Evolutionary conservation across 495 filamentous ascomycete species (phyloP), one percentile per base, ranked within the genome.

Genomic region (Tuber indicum): DNA sequence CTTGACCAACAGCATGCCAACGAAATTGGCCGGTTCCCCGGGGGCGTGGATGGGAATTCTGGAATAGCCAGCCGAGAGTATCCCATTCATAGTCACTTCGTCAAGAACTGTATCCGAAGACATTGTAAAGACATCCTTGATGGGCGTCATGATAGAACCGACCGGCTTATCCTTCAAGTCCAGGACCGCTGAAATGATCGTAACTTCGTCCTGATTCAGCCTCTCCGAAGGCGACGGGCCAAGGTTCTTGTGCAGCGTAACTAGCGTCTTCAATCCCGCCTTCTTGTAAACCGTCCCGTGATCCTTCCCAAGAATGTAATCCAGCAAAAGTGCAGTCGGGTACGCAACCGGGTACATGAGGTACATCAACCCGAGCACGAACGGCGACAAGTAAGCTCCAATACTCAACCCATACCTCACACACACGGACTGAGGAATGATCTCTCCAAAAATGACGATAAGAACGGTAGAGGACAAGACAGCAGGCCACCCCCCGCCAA

Each of bases 371-470:
- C 87, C 85, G 46, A 97, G 87, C 62, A 99, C 96, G 74, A 93
- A 90, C 71, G 93, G 94, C 62, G 94, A 91, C 92, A 97, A 94
- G 87, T 91, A 95, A 52, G 95, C 94, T 52, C 96, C 96, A 82
- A 99, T 98, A n/a, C 92, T 93, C 36, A 98, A 89, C 71, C 96
- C 96, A 84, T 97, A 98, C 74, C 96, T 92, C 75, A 98, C 96
- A 84, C 96, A 99, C 72, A 98, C 89, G 42, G 94, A 97, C 84
- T 99, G 96, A 32, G 96, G 96, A 70, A 96, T 91, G 80, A 99
- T 88, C 86, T 99, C 96, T 75, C 96, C 96, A 83, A 99, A 99
- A 81, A 99, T 98, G 77, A 99, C 96, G 86, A 99, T 98, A 77
- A 98, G 85, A 23, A 94, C 90, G 0, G 96, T 99, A 86, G 92